Base-by-base conservation (phyloP, 2,329 filamentous ascomycete genomes). In the Microdochium trichocladiopsis region DNA sequence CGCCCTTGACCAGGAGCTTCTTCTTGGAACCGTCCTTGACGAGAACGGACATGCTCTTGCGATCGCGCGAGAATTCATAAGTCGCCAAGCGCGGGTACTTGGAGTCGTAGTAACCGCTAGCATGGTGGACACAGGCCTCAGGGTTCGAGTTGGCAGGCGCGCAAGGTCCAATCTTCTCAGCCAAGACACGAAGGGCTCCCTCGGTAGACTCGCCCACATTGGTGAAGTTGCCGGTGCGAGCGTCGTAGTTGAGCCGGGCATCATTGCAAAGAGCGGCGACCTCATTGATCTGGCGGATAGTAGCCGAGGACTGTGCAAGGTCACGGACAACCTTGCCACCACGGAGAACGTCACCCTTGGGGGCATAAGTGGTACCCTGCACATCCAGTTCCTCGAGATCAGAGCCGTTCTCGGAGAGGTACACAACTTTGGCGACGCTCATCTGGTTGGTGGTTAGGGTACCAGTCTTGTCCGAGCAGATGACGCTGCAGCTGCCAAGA, bases 401-500 rank as follows among this genome's bases (percentile, higher is more conserved):
- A 51, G 75, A 81, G 49, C 90, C 92, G 54, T 80, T 71, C 59
- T 88, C 83, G 62, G 82, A 86, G 60, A 99, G 78, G 66, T 92
- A 90, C 48, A 96, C 88, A 52, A 97, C 74, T 72, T 93, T 95
- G 76, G 86, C 94, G 52, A 96, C 94, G 66, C 94, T 97, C 94
- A 99, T 99, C 72, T 97, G 92, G 74, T 99, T 99, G 41, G 94
- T 99, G 11, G 94, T 99, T 66, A 99, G 74, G 49, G 94, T 99
- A 61, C 94, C 95, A 4, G 94, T 99, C 79, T 99, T 99, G 78
- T 99, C 94, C 3, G 95, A 99, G 77, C 95, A 99, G 68, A 99
- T 96, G 53, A 99, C 92, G 65, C 94, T 99, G 82, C 94, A 99
- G 79, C 94, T 99, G 66, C 94, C 94, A 51, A 99, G 80, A 12